Conservation (phyloP, 495 filamentous ascomycete species). For the Acidomyces sp. region DNA sequence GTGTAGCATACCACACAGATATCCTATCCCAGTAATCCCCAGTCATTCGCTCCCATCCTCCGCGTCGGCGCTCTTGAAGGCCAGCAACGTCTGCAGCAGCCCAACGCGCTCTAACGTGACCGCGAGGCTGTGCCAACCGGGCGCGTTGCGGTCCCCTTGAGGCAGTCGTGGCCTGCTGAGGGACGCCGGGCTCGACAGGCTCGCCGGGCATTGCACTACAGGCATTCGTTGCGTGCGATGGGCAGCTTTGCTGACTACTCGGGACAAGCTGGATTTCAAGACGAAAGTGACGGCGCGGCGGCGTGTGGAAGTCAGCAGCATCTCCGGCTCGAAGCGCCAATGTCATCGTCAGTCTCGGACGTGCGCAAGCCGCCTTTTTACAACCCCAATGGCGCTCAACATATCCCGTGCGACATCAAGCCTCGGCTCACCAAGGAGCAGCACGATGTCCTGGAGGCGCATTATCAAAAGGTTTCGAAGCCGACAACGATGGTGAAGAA, state of each 20-base stretch:
- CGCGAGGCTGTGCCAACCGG: too few relatives aligned
- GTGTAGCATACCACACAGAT: too few relatives aligned
- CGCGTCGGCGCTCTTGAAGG: too few relatives aligned
- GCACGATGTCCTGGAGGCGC: conserved; percentile 30
- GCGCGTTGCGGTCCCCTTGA: too few relatives aligned
- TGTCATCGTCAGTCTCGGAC: not conserved
- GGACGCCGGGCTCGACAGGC: not conserved
- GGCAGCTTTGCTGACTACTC: conserved; percentile 5
- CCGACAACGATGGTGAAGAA: conserved; percentile 31
- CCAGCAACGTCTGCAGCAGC: too few relatives aligned
- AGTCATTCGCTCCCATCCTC: too few relatives aligned
- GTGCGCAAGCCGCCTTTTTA: conserved; percentile 2
- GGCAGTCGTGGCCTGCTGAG: too few relatives aligned
- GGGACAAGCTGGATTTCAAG: conserved; percentile 1
- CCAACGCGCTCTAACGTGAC: too few relatives aligned
- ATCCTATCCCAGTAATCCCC: too few relatives aligned
- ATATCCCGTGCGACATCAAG: conserved; percentile 26
- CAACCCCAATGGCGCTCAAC: not conserved
- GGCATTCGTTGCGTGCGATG: not conserved
- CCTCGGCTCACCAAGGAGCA: conserved; percentile 33
- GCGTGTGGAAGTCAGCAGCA: conserved; percentile 2
- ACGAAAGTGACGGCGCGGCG: not conserved
- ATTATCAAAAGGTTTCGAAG: conserved; percentile 29
- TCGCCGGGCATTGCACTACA: not conserved
- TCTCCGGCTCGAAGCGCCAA: not conserved